Conservation (phyloP, 257 asterid genomes). For the Solanum arcanum region DNA sequence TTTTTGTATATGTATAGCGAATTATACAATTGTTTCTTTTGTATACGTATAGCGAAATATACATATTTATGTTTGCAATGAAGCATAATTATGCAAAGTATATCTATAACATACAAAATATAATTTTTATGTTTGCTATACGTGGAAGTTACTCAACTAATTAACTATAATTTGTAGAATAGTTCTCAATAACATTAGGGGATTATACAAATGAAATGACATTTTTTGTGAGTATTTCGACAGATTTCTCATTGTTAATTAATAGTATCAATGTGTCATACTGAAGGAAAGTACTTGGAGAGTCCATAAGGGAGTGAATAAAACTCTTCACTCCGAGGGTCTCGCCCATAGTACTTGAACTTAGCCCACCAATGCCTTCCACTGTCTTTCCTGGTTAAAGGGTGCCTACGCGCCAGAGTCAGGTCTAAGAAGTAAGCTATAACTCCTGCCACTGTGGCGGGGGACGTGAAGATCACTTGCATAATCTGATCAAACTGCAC, state of each 20-base stretch:
- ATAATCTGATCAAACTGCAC: slow-evolving; percentile 69
- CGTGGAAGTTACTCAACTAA: not conserved
- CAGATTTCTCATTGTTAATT: not conserved
- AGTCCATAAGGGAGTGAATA: slow-evolving; percentile 71
- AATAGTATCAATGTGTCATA: slow-evolving; percentile 7
- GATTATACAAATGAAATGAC: not conserved
- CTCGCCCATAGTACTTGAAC: slow-evolving; percentile 54
- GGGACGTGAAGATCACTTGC: slow-evolving; percentile 76
- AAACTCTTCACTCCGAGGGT: slow-evolving; percentile 79
- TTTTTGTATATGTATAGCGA: too few species aligned
- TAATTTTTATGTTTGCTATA: too few species aligned
- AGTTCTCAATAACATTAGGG: not conserved
- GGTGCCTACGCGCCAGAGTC: slow-evolving; percentile 54
- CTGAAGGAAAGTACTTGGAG: slow-evolving; percentile 75
- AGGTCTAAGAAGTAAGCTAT: slow-evolving; percentile 67
- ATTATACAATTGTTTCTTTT: too few species aligned
- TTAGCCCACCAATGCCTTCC: slow-evolving; percentile 97
- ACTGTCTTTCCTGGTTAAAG: slow-evolving; percentile 53
- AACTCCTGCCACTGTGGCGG: slow-evolving; percentile 62
- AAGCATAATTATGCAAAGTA: too few species aligned
- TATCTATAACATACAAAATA: too few species aligned
- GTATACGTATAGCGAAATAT: too few species aligned
- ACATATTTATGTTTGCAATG: too few species aligned
- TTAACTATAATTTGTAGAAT: not conserved
- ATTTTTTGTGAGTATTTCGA: not conserved